phyloP scores from a whole-genome alignment of 192 early-diverging fungal species.

The Radiomyces spectabilis region DNA sequence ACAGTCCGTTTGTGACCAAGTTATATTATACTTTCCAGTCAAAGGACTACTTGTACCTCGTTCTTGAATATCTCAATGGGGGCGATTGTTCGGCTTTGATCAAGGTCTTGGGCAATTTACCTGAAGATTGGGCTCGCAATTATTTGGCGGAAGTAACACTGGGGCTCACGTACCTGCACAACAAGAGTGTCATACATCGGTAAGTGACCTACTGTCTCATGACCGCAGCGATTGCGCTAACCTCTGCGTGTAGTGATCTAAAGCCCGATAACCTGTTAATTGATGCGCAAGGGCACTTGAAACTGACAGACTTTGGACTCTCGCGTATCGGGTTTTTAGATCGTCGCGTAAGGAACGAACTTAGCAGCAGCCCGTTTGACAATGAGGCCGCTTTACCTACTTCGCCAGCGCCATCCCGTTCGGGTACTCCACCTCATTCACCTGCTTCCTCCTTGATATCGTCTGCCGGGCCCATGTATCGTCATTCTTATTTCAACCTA shows the following conservation, averaged over 20 bases:
- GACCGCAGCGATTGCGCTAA: too few species aligned
- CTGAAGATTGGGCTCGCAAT: constrained; percentile 80
- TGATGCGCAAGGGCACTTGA: constrained; percentile 76
- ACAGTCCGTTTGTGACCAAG: constrained; percentile 78
- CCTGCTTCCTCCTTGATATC: constrained; percentile 10
- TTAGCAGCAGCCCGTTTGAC: constrained; percentile 4
- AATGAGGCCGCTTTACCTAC: background rate
- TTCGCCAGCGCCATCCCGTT: constrained; percentile 24
- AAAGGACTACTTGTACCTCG: constrained; percentile 77
- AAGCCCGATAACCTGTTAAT: constrained; percentile 85
- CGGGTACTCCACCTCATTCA: constrained; percentile 22
- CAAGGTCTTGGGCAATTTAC: constrained; percentile 60
- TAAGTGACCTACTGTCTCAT: too few species aligned
- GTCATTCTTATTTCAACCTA: constrained; percentile 28
- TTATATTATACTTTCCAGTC: constrained; percentile 81
- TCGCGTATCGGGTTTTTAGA: constrained; percentile 79
- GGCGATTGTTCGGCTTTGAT: constrained; percentile 84
- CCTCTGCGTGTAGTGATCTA: too few species aligned
- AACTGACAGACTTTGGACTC: constrained; percentile 85
- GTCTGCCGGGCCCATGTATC: constrained; percentile 8
- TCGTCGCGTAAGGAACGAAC: constrained; percentile 55
- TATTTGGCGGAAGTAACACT: constrained; percentile 80
- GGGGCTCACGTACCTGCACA: constrained; percentile 74
- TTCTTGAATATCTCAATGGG: constrained; percentile 86
- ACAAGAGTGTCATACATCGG: constrained; percentile 74